Evolutionary conservation across 164 flowering plant genomes (phyloP).

Genomic region (Vitis cinerea): DNA sequence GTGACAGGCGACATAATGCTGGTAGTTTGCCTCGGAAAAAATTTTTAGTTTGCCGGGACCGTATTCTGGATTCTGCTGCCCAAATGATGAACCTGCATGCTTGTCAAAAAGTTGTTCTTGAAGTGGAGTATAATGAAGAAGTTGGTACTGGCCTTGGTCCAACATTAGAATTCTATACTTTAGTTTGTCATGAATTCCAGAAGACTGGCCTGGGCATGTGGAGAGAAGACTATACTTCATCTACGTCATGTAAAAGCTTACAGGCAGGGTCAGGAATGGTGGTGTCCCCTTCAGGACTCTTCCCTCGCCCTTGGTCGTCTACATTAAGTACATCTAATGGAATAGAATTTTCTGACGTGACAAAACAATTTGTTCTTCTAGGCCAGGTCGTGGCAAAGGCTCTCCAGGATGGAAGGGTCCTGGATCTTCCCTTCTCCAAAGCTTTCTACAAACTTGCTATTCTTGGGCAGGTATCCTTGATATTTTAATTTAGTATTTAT

Average conservation of each 20-base stretch:
- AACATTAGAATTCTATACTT: constrained; percentile 88
- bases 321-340: constrained; percentile 25
- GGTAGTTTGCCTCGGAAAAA: constrained; percentile 57
- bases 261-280: constrained; percentile 24
- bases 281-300: constrained; percentile 60
- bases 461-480: constrained; percentile 66
- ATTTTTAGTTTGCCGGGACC: constrained; percentile 52
- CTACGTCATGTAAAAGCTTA: constrained; percentile 8
- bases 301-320: constrained; percentile 91
- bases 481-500: background rate
- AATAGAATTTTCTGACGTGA: constrained; percentile 46
- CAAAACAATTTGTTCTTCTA: constrained; percentile 68
- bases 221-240: constrained; percentile 59
- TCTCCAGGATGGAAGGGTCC: constrained; percentile 87
- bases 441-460: constrained; percentile 73
- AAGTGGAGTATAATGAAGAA: constrained; percentile 80
- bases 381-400: constrained; percentile 88
- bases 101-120: constrained; percentile 44
- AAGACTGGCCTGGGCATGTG: constrained; percentile 78
- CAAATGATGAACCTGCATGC: constrained; percentile 68
- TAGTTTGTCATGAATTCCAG: constrained; percentile 89
- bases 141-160: constrained; percentile 99
- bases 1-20: constrained; percentile 40
- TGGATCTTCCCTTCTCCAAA: constrained; percentile 83
- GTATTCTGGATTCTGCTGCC: constrained; percentile 70